Percentiles rank a stretch among this genome's conserved stretches.
Evolutionary conservation across 1,139 yeast species (phyloP).

Genomic region (Chernovozyma aurita): DNA sequence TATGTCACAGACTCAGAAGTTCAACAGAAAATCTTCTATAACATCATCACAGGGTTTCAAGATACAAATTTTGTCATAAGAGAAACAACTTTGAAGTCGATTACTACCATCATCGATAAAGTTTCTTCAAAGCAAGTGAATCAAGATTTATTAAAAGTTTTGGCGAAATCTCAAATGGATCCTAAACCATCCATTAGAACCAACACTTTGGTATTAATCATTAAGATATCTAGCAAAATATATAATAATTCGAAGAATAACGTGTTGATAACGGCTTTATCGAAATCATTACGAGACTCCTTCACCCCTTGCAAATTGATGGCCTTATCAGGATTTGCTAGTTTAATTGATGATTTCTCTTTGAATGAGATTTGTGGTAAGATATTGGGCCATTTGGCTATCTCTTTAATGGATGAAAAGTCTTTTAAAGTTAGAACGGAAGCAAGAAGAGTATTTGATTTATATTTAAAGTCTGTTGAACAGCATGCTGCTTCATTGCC

Average conservation of each 20-base stretch:
- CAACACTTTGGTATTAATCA: slow-evolving; percentile 74
- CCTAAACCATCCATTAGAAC: slow-evolving; percentile 80
- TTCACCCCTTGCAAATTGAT: slow-evolving; percentile 73
- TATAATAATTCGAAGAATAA: slow-evolving; percentile 57
- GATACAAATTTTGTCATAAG: slow-evolving; percentile 81
- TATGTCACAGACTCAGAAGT: slow-evolving; percentile 57
- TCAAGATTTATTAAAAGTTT: slow-evolving; percentile 72
- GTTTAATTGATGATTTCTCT: slow-evolving; percentile 60
- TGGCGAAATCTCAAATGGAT: slow-evolving; percentile 89
- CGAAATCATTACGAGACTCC: slow-evolving; percentile 78
- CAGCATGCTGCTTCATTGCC: slow-evolving; percentile 57
- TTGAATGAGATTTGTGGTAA: slow-evolving; percentile 77
- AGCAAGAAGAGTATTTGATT: slow-evolving; percentile 63
- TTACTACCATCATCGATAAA: slow-evolving; percentile 59
- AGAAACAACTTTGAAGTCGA: slow-evolving; percentile 74
- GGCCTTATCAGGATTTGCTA: slow-evolving; percentile 71
- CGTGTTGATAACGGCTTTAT: slow-evolving; percentile 82
- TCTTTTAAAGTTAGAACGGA: slow-evolving; percentile 61
- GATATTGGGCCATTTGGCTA: slow-evolving; percentile 82
- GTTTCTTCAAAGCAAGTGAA: slow-evolving; percentile 79
- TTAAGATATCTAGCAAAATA: slow-evolving; percentile 63
- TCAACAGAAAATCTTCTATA: slow-evolving; percentile 65
- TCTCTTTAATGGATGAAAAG: slow-evolving; percentile 73
- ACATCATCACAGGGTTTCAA: slow-evolving; percentile 71
- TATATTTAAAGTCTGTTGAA: slow-evolving; percentile 62